Evolutionary conservation across 176 grass and related monocot species (phyloP).

Genomic region (Dendrocalamus sinicus): DNA sequence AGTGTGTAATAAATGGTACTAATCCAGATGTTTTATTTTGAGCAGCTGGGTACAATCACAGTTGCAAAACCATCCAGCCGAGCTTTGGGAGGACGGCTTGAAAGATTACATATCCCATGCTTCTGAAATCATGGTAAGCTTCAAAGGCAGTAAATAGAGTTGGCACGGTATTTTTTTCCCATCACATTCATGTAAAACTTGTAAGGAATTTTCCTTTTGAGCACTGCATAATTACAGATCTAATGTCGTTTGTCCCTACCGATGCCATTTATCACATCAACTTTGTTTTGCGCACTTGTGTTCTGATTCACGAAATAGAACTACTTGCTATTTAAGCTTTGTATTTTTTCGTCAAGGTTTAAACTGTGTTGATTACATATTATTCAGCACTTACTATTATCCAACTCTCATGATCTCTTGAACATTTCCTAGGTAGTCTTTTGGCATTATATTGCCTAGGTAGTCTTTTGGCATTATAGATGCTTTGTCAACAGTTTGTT

Average conservation of each 20-base stretch:
- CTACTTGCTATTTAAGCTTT: background rate
- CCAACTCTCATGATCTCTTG: background rate
- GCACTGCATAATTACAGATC: background rate
- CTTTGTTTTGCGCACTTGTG: background rate
- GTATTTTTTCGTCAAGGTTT: background rate
- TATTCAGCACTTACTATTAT: too few relatives aligned
- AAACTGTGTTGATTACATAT: too few relatives aligned
- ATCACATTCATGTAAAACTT: background rate
- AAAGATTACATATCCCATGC: slow-evolving; percentile 81
- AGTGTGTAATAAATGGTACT: slow-evolving; percentile 1
- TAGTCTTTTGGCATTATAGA: background rate
- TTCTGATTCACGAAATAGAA: background rate
- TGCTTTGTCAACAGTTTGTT: background rate
- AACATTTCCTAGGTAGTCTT: background rate
- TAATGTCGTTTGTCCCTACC: background rate
- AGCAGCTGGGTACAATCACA: slow-evolving; percentile 91
- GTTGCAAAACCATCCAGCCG: slow-evolving; percentile 76
- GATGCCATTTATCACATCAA: background rate
- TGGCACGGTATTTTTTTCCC: background rate
- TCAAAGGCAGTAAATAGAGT: background rate
- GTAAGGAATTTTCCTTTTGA: background rate
- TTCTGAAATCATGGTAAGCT: slow-evolving; percentile 77
- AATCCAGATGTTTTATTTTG: slow-evolving; percentile 35
- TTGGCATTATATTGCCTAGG: background rate
- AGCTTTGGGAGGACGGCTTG: slow-evolving; percentile 90